phyloP scores from a whole-genome alignment of 2,329 filamentous ascomycete genomes.

The Catunica adiposa region DNA sequence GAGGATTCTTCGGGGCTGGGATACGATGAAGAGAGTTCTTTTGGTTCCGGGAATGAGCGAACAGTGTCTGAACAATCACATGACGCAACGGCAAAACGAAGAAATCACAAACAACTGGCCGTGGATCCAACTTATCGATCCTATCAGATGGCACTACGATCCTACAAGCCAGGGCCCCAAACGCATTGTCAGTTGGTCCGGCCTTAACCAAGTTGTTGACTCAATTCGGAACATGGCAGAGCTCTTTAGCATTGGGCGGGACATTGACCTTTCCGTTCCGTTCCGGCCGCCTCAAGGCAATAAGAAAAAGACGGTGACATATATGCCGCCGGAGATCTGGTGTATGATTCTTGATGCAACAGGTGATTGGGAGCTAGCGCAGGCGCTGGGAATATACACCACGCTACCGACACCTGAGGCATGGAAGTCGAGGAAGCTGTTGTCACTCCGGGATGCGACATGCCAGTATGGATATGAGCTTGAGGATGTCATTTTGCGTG shows the following conservation, averaged over 20 bases:
- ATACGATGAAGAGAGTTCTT: constrained; percentile 68
- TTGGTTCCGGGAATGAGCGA: constrained; percentile 79
- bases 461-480: constrained; percentile 39
- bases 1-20: constrained; percentile 71
- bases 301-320: constrained; percentile 22
- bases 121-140: constrained; percentile 68
- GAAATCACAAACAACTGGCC: constrained; percentile 74
- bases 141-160: constrained; percentile 69
- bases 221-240: constrained; percentile 65
- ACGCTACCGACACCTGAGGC: constrained; percentile 54
- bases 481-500: constrained; percentile 69
- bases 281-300: constrained; percentile 24
- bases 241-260: constrained; percentile 54
- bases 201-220: constrained; percentile 53
- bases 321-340: constrained; percentile 75
- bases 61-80: constrained; percentile 77
- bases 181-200: constrained; percentile 42
- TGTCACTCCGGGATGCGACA: background rate
- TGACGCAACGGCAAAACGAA: constrained; percentile 72
- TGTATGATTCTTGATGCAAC: constrained; percentile 71
- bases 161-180: constrained; percentile 30
- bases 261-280: constrained; percentile 35
- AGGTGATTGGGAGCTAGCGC: constrained; percentile 80
- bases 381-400: constrained; percentile 64
- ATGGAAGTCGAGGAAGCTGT: constrained; percentile 37